Evolutionary conservation across 83 land plant genomes (phyloP).

Genomic region (Thuja plicata): DNA sequence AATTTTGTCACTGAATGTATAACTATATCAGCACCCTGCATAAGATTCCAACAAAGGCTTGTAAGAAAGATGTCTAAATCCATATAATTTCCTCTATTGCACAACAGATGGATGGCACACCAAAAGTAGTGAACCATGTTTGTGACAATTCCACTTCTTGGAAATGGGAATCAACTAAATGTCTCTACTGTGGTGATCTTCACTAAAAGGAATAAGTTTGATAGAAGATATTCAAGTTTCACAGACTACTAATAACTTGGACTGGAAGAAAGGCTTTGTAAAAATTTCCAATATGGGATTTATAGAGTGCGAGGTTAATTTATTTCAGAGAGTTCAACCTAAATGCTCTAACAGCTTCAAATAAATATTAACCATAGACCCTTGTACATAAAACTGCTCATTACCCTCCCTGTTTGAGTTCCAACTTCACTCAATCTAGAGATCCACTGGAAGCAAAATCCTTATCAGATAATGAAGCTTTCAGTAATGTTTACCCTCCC

Average conservation of each 20-base stretch:
- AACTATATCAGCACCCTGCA: slow-evolving; percentile 37
- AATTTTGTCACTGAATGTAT: slow-evolving; percentile 38
- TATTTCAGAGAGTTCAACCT: not conserved
- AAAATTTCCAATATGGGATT: not conserved
- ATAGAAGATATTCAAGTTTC: not conserved
- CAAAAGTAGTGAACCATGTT: too few relatives aligned
- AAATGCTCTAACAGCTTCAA: not conserved
- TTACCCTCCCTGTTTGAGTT: not conserved
- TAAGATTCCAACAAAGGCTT: not conserved
- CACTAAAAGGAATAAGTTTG: not conserved
- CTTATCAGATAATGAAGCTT: not conserved
- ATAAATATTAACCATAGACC: not conserved
- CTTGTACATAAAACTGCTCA: not conserved
- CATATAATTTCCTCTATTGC: not conserved
- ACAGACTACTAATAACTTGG: not conserved
- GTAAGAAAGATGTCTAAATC: not conserved
- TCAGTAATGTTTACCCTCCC: not conserved
- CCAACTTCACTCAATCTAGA: not conserved
- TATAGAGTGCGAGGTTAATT: not conserved
- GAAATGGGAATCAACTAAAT: not conserved
- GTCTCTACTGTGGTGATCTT: not conserved
- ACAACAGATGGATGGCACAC: not conserved
- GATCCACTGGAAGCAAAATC: not conserved
- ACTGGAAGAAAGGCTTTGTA: not conserved
- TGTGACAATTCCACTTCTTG: not conserved